Conservation (phyloP, 495 filamentous ascomycete species). For the Annulohypoxylon bovei region DNA sequence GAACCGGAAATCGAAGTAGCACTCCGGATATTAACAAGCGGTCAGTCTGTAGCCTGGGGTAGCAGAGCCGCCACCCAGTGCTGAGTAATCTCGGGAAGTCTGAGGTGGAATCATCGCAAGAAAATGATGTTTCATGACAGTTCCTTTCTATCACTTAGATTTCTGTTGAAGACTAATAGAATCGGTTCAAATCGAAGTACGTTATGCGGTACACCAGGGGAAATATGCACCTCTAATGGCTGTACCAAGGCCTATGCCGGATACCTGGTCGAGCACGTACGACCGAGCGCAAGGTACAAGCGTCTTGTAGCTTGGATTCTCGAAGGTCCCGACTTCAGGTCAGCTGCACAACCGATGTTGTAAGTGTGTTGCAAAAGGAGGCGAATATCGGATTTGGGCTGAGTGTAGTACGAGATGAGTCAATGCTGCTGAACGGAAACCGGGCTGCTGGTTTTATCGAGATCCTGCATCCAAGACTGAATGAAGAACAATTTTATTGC, state of each 20-base stretch:
- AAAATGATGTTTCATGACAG: conserved; percentile 54
- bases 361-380: conserved; percentile 9
- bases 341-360: conserved; percentile 7
- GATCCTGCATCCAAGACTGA: conserved; percentile 30
- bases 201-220: conserved; percentile 59
- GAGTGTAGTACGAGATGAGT: conserved; percentile 17
- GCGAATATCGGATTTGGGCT: conserved; percentile 12
- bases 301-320: conserved; percentile 56
- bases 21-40: conserved; percentile 54
- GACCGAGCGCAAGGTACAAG: conserved; percentile 51
- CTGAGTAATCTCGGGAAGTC: not conserved
- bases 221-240: conserved; percentile 54
- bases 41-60: conserved; percentile 7
- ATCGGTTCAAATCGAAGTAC: conserved; percentile 52
- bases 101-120: conserved; percentile 8
- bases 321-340: conserved; percentile 60
- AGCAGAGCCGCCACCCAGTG: not conserved
- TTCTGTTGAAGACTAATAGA: conserved; percentile 60
- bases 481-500: not conserved
- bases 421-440: conserved; percentile 14
- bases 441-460: conserved; percentile 16
- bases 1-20: conserved; percentile 43
- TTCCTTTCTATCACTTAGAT: conserved; percentile 57
- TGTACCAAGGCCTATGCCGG: conserved; percentile 62
- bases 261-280: conserved; percentile 58